Evolutionary conservation across 2,329 filamentous ascomycete species (phyloP).

Genomic region (Juglanconis juglandina): DNA sequence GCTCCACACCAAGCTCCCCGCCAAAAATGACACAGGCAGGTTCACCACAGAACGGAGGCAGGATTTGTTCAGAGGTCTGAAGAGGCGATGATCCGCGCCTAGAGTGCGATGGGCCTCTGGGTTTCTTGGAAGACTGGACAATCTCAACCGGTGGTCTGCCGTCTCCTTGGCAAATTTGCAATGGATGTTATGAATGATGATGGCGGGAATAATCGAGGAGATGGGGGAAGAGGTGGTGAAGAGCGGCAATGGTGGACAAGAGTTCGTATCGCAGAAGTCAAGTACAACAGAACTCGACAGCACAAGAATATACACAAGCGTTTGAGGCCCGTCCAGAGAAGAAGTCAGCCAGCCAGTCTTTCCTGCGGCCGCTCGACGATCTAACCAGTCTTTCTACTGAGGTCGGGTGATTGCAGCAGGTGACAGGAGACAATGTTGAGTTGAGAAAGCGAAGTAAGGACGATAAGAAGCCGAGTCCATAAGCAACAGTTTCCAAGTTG

Average conservation of each 20-base stretch:
- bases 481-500: neutral
- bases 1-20: slow-evolving; percentile 3
- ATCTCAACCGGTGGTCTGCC: neutral
- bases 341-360: neutral
- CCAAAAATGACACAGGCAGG: neutral
- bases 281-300: slow-evolving; percentile 8
- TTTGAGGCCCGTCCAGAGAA: neutral
- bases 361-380: neutral
- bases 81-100: neutral
- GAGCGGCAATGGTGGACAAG: neutral
- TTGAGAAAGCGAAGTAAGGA: neutral
- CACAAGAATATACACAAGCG: slow-evolving; percentile 1
- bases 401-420: slow-evolving; percentile 9
- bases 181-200: neutral
- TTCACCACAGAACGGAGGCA: neutral
- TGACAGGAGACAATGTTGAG: slow-evolving; percentile 9
- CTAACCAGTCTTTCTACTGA: slow-evolving; percentile 5
- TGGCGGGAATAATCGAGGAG: neutral
- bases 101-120: neutral
- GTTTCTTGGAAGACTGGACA: neutral
- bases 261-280: slow-evolving; percentile 4
- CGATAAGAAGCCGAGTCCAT: slow-evolving; percentile 3
- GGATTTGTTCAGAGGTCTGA: neutral
- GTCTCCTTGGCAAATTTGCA: neutral
- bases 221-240: neutral